Evolutionary conservation across 768 basidiomycete species (phyloP).

Genomic region (Gelatoporia subvermispora): DNA sequence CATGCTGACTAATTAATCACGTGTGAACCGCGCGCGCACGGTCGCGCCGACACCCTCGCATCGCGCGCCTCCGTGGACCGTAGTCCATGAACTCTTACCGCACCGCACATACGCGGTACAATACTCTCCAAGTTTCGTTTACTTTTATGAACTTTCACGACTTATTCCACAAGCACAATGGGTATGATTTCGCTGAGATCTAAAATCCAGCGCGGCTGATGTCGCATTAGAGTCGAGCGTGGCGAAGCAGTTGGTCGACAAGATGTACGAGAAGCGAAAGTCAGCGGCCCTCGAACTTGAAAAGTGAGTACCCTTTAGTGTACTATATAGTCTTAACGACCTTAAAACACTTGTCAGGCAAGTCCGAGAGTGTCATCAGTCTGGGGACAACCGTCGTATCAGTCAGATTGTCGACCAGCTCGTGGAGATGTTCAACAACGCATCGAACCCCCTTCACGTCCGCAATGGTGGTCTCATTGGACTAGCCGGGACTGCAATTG

Average conservation of each 20-base stretch:
- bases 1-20: slow-evolving; percentile 76
- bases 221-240: slow-evolving; percentile 58
- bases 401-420: slow-evolving; percentile 88
- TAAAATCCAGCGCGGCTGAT: background rate
- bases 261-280: slow-evolving; percentile 96
- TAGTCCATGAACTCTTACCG: slow-evolving; percentile 9
- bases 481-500: slow-evolving; percentile 95
- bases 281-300: slow-evolving; percentile 93
- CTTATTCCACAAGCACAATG: slow-evolving; percentile 8
- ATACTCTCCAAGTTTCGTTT: too few species aligned
- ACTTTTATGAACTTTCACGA: too few species aligned
- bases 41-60: slow-evolving; percentile 78
- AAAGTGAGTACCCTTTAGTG: slow-evolving; percentile 50
- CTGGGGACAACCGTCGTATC: slow-evolving; percentile 78
- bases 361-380: slow-evolving; percentile 80
- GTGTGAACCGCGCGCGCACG: slow-evolving; percentile 81
- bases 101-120: too few species aligned
- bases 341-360: slow-evolving; percentile 42
- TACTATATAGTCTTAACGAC: background rate
- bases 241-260: slow-evolving; percentile 80
- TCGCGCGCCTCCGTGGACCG: too few species aligned
- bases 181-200: slow-evolving; percentile 9
- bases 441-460: slow-evolving; percentile 78
- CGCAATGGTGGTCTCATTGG: slow-evolving; percentile 95
- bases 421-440: slow-evolving; percentile 87